phyloP scores from a whole-genome alignment of 2,329 filamentous ascomycete genomes.

The Alternaria postmessia region DNA sequence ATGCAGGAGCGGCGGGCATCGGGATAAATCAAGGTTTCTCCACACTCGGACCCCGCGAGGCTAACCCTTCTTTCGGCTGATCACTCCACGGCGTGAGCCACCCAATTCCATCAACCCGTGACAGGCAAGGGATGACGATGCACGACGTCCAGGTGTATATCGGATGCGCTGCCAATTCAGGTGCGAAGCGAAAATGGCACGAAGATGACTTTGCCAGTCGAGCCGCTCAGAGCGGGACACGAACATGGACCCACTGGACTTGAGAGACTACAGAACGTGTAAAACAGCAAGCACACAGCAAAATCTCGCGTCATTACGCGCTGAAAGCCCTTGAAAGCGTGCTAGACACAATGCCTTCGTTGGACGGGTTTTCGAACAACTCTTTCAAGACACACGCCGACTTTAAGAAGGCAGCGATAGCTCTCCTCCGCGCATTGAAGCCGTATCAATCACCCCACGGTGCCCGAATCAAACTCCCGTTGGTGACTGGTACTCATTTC shows the following conservation, averaged over 20 bases:
- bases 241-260: neutral
- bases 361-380: conserved; percentile 42
- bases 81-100: conserved; percentile 10
- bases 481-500: conserved; percentile 47
- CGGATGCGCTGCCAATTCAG: neutral
- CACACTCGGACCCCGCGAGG: conserved; percentile 32
- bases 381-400: conserved; percentile 34
- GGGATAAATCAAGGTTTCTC: conserved; percentile 36
- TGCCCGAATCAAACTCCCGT: conserved; percentile 41
- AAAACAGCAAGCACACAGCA: neutral
- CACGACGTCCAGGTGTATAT: neutral
- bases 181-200: neutral
- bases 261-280: neutral
- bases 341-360: conserved; percentile 32
- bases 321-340: fast-evolving
- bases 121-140: neutral
- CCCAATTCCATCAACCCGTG: neutral
- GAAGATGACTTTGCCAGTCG: neutral
- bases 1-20: conserved; percentile 35
- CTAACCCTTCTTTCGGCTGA: conserved; percentile 32
- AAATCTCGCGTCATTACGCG: neutral
- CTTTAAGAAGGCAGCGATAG: conserved; percentile 33
- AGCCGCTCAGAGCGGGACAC: neutral
- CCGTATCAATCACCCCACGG: conserved; percentile 44
- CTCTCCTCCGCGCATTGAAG: conserved; percentile 36